Conservation (phyloP, 306 rosid genomes). For the Begonia fuchsioides region DNA sequence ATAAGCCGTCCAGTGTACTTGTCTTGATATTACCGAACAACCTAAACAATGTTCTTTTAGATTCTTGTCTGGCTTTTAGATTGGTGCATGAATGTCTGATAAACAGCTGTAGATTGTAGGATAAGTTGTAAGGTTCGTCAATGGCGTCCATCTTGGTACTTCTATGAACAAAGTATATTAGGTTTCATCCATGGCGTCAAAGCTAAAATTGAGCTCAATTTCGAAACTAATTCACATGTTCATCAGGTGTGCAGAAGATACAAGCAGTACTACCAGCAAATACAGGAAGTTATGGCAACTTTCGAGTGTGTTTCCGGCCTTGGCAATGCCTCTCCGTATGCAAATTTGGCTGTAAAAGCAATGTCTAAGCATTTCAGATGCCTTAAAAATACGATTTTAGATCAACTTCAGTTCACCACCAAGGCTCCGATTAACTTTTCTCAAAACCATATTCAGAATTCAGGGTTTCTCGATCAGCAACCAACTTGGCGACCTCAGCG, state of each 20-base stretch:
- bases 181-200: too few relatives aligned
- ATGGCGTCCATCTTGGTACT: too few relatives aligned
- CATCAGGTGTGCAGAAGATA: conserved; percentile 74
- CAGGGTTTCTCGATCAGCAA: conserved; percentile 50
- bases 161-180: too few relatives aligned
- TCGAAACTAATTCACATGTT: too few relatives aligned
- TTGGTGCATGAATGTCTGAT: too few relatives aligned
- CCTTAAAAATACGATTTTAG: conserved; percentile 59
- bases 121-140: too few relatives aligned
- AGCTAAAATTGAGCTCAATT: too few relatives aligned
- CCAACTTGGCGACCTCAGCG: conserved; percentile 91
- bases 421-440: conserved; percentile 27
- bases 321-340: conserved; percentile 66
- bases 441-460: conserved; percentile 26
- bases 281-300: conserved; percentile 51
- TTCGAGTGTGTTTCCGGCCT: conserved; percentile 80
- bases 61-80: too few relatives aligned
- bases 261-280: conserved; percentile 76
- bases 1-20: too few relatives aligned
- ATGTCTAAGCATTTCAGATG: conserved; percentile 68
- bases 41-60: too few relatives aligned
- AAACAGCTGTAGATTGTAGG: too few relatives aligned
- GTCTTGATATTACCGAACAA: too few relatives aligned
- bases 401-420: conserved; percentile 48
- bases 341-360: conserved; percentile 63